These are phyloP conservation scores for Paecilomyces dactylethromorphus DNA, from an alignment of 2,329 filamentous ascomycete genomes.

Conservation along the genomic window DNA sequence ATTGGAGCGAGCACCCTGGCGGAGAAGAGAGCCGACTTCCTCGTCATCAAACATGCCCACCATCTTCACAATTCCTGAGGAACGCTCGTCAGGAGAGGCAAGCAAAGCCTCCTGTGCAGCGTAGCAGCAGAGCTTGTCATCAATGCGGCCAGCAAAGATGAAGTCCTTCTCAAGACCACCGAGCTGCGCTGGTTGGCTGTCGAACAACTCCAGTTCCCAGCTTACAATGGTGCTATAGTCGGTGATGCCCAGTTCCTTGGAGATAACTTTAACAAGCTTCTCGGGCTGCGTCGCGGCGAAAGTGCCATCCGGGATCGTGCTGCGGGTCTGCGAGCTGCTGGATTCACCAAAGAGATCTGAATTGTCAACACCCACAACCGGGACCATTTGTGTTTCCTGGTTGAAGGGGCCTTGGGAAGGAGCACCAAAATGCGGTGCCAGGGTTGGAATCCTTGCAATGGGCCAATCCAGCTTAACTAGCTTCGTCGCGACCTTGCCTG, in stretches of 20 bases:
- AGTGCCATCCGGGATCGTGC: slow-evolving; percentile 47
- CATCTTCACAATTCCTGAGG: slow-evolving; percentile 67
- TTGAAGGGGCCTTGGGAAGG: slow-evolving; percentile 64
- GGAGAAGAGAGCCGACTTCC: slow-evolving; percentile 85
- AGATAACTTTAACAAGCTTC: slow-evolving; percentile 75
- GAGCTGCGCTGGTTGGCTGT: slow-evolving; percentile 75
- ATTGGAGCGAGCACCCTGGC: slow-evolving; percentile 84
- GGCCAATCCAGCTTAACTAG: slow-evolving; percentile 93
- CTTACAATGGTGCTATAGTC: slow-evolving; percentile 73
- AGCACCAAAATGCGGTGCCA: slow-evolving; percentile 89
- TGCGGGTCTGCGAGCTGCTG: slow-evolving; percentile 29
- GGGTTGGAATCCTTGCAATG: slow-evolving; percentile 82
- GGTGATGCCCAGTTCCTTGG: slow-evolving; percentile 66
- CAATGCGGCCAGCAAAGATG: slow-evolving; percentile 90
- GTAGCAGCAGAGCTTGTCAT: slow-evolving; percentile 97
- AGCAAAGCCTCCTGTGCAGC: slow-evolving; percentile 79
- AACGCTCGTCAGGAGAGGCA: slow-evolving; percentile 50
- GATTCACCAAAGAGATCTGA: slow-evolving; percentile 44
- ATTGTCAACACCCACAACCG: slow-evolving; percentile 83
- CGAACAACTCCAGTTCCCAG: slow-evolving; percentile 96
- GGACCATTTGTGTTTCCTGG: slow-evolving; percentile 86
- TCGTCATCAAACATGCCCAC: slow-evolving; percentile 96
- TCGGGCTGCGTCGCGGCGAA: slow-evolving; percentile 82
- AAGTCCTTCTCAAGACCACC: slow-evolving; percentile 86
- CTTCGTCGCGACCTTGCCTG: slow-evolving; percentile 70